Evolutionary conservation across 257 asterid species (phyloP).

Genomic region (Fraxinus cuspidata): DNA sequence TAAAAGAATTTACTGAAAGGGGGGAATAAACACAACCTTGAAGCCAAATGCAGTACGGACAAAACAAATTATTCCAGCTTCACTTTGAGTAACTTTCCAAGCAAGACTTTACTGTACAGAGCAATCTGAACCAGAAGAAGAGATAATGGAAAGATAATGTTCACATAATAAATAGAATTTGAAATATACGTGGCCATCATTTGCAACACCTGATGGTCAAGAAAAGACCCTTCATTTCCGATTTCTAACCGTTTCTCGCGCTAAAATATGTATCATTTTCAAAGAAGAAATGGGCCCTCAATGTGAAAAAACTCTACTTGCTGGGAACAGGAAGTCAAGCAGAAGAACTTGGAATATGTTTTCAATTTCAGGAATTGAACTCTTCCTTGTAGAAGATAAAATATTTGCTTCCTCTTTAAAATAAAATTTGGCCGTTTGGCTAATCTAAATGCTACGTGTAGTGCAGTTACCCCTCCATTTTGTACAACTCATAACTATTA

Average conservation of each 20-base stretch:
- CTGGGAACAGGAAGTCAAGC: too few species aligned
- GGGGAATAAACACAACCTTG: neutral
- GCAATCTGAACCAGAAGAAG: conserved; percentile 35
- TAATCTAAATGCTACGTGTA: too few species aligned
- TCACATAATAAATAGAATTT: conserved; percentile 24
- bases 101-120: neutral
- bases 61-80: neutral
- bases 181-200: conserved; percentile 39
- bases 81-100: neutral
- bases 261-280: neutral
- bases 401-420: too few species aligned
- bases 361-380: too few species aligned
- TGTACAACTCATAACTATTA: too few species aligned
- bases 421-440: too few species aligned
- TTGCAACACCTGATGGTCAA: conserved; percentile 28
- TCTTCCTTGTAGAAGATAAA: too few species aligned
- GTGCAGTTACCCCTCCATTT: too few species aligned
- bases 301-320: neutral
- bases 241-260: conserved; percentile 35
- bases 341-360: too few species aligned
- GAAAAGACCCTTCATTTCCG: conserved; percentile 9
- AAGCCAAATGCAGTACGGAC: neutral
- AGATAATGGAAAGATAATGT: conserved; percentile 60
- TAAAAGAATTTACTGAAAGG: neutral
- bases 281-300: neutral